These are phyloP conservation scores for Microsporum ferrugineum DNA, from an alignment of 2,329 filamentous ascomycete genomes.

Conservation along the genomic window DNA sequence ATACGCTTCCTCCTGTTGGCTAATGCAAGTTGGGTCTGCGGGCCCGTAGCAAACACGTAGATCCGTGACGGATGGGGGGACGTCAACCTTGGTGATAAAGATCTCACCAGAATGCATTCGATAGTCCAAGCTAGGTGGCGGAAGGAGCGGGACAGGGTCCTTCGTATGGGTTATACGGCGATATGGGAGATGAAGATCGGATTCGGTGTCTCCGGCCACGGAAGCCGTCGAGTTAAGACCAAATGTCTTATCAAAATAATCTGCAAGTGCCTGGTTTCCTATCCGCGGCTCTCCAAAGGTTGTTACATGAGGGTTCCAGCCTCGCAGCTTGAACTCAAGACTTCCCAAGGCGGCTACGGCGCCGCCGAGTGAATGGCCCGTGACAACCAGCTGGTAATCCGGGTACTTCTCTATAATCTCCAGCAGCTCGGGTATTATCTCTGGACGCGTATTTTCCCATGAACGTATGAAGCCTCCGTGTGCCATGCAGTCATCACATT, in stretches of 20 bases:
- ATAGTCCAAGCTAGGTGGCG: slow-evolving; percentile 80
- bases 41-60: slow-evolving; percentile 61
- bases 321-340: slow-evolving; percentile 66
- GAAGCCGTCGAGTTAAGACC: slow-evolving; percentile 16
- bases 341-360: slow-evolving; percentile 81
- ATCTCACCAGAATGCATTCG: slow-evolving; percentile 75
- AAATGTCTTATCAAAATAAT: slow-evolving; percentile 46
- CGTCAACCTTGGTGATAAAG: slow-evolving; percentile 60
- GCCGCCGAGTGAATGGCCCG: slow-evolving; percentile 86
- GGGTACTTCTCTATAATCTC: slow-evolving; percentile 51
- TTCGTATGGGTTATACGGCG: slow-evolving; percentile 72
- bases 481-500: slow-evolving; percentile 79
- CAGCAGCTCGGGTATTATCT: slow-evolving; percentile 57
- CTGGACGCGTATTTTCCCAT: slow-evolving; percentile 62
- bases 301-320: slow-evolving; percentile 65
- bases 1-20: slow-evolving; percentile 31
- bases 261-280: slow-evolving; percentile 43
- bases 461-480: slow-evolving; percentile 81
- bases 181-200: slow-evolving; percentile 35
- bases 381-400: slow-evolving; percentile 60
- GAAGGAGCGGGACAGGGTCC: slow-evolving; percentile 82
- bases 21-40: slow-evolving; percentile 60
- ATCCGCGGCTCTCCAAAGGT: slow-evolving; percentile 81
- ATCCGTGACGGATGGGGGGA: slow-evolving; percentile 59
- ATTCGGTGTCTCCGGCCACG: background rate